Conservation (phyloP, 164 flowering plant genomes). For the Berberis vulgaris region DNA sequence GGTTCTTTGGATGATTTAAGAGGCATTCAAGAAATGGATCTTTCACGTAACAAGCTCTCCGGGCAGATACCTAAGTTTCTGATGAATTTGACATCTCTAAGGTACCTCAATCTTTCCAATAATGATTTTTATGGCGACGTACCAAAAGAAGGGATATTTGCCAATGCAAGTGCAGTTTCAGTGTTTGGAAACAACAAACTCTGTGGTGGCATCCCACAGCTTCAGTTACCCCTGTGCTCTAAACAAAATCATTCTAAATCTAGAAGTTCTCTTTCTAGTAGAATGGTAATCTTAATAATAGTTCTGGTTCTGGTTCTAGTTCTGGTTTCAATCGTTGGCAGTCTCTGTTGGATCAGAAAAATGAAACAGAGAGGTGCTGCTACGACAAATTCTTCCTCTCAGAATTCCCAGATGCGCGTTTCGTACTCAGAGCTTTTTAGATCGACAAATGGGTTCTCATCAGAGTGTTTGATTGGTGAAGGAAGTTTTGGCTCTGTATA, state of each 20-base stretch:
- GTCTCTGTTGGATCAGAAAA: neutral
- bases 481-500: slow-evolving; percentile 9
- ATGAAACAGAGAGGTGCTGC: neutral
- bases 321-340: neutral
- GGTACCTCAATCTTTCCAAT: slow-evolving; percentile 11
- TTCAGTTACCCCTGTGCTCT: slow-evolving; percentile 4
- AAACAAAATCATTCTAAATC: neutral
- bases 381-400: neutral
- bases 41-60: slow-evolving; percentile 3
- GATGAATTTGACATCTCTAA: neutral
- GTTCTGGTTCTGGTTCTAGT: neutral
- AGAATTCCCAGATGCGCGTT: neutral
- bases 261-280: neutral
- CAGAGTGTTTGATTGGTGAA: slow-evolving; percentile 4
- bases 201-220: slow-evolving; percentile 7
- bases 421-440: neutral
- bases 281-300: no score
- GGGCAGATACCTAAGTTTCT: slow-evolving; percentile 1
- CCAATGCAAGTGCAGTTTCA: slow-evolving; percentile 6
- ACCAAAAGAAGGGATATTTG: slow-evolving; percentile 10
- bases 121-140: slow-evolving; percentile 15
- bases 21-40: neutral
- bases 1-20: neutral
- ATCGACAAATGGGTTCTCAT: slow-evolving; percentile 4
- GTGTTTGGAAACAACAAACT: slow-evolving; percentile 6